Percentiles rank a stretch among this genome's conserved stretches.
These are phyloP conservation scores for Lobosporangium transversale DNA, from an alignment of 192 early-diverging fungal species.

Conservation along the genomic window DNA sequence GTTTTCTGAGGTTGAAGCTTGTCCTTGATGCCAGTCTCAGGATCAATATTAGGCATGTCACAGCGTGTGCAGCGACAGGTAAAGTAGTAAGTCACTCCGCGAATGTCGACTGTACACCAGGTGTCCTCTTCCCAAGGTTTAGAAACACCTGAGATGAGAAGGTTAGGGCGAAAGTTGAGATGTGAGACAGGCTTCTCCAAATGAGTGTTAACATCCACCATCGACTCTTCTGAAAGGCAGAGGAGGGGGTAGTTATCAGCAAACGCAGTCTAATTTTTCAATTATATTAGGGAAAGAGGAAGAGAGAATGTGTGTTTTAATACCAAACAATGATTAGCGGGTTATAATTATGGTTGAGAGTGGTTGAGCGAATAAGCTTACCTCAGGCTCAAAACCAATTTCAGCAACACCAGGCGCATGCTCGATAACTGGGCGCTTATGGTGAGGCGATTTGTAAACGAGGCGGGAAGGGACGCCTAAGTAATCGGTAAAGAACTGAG, in stretches of 20 bases:
- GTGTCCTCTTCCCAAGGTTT: slow-evolving; percentile 76
- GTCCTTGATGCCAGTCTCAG: slow-evolving; percentile 59
- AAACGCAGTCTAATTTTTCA: slow-evolving; percentile 79
- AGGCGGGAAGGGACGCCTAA: slow-evolving; percentile 55
- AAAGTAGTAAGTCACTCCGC: slow-evolving; percentile 57
- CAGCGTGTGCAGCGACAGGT: slow-evolving; percentile 68
- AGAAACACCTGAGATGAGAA: slow-evolving; percentile 60
- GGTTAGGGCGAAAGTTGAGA: slow-evolving; percentile 82
- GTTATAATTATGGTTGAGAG: neutral
- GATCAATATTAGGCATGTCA: slow-evolving; percentile 69
- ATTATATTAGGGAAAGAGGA: too few relatives aligned
- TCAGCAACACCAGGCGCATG: slow-evolving; percentile 56
- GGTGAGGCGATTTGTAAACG: slow-evolving; percentile 59
- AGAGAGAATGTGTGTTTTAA: too few relatives aligned
- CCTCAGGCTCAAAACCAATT: slow-evolving; percentile 41
- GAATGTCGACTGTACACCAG: slow-evolving; percentile 67
- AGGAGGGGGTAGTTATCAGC: slow-evolving; percentile 84
- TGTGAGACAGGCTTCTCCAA: slow-evolving; percentile 59
- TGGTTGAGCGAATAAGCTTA: neutral
- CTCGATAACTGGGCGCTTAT: slow-evolving; percentile 53
- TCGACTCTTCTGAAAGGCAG: slow-evolving; percentile 64
- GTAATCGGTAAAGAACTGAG: slow-evolving; percentile 64
- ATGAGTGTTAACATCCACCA: slow-evolving; percentile 70
- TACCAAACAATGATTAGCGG: too few relatives aligned
- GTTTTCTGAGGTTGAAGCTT: slow-evolving; percentile 64